Evolutionary conservation across 139 green algal genomes (phyloP).

Genomic region (Yamagishiella unicocca): DNA sequence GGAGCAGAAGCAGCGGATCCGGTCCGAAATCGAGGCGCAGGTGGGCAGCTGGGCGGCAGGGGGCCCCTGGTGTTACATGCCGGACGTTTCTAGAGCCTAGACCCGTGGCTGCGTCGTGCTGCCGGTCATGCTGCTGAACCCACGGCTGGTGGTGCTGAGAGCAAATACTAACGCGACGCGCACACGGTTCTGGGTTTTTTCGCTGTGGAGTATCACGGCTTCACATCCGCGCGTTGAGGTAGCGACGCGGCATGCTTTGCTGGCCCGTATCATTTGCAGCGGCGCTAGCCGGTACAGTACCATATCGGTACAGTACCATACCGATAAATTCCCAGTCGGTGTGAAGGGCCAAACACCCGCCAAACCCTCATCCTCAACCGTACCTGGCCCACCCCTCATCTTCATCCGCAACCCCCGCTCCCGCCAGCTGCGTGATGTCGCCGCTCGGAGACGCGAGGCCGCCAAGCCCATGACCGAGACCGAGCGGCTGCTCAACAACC

Average conservation of each 20-base stretch:
- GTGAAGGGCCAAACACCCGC: not conserved
- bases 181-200: not conserved
- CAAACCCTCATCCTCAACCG: not conserved
- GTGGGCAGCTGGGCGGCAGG: not conserved
- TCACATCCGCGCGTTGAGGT: not conserved
- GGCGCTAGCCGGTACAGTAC: too few relatives aligned
- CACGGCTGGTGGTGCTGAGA: not conserved
- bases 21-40: slow-evolving; percentile 6
- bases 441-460: not conserved
- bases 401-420: not conserved
- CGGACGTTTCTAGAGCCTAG: not conserved
- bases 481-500: slow-evolving; percentile 14
- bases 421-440: not conserved
- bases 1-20: slow-evolving; percentile 4
- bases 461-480: slow-evolving; percentile 27
- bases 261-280: too few relatives aligned
- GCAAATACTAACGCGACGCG: not conserved
- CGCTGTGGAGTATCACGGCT: not conserved
- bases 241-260: not conserved
- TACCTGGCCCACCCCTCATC: not conserved
- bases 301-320: too few relatives aligned
- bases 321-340: too few relatives aligned
- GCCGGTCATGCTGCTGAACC: not conserved
- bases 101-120: not conserved
- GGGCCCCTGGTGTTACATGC: too few relatives aligned